phyloP scores from a whole-genome alignment of 2,329 filamentous ascomycete genomes.

The Colletotrichum liriopes region DNA sequence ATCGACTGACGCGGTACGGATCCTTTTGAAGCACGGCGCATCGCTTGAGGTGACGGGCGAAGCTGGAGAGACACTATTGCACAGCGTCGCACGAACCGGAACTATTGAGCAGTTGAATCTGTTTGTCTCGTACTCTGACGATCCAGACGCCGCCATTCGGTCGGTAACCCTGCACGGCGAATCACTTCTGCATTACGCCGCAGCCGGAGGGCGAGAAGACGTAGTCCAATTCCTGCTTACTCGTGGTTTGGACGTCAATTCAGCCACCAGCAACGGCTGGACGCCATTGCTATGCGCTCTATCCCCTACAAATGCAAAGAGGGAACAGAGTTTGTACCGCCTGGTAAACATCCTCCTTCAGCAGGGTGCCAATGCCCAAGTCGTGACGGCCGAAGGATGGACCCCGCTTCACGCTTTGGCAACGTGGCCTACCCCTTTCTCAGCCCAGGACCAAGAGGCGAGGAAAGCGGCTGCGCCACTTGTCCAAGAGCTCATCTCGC shows the following conservation, averaged over 20 bases:
- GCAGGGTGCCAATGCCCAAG: slow-evolving; percentile 25
- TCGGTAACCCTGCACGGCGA: slow-evolving; percentile 23
- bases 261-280: slow-evolving; percentile 26
- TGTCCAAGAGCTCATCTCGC: slow-evolving; percentile 30
- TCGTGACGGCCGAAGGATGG: slow-evolving; percentile 41
- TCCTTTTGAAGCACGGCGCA: slow-evolving; percentile 24
- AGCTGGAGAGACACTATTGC: slow-evolving; percentile 24
- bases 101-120: slow-evolving; percentile 24
- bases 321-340: slow-evolving; percentile 13
- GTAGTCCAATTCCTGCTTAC: slow-evolving; percentile 25
- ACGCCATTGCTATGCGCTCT: slow-evolving; percentile 40
- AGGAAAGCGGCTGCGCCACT: slow-evolving; percentile 17
- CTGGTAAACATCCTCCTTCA: slow-evolving; percentile 25
- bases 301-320: slow-evolving; percentile 29
- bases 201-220: slow-evolving; percentile 31
- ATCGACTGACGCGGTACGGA: slow-evolving; percentile 23
- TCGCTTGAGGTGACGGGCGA: slow-evolving; percentile 20
- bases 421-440: slow-evolving; percentile 25
- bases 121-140: slow-evolving; percentile 19
- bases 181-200: slow-evolving; percentile 36
- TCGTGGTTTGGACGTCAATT: slow-evolving; percentile 25
- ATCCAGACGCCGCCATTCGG: slow-evolving; percentile 23
- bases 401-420: slow-evolving; percentile 36
- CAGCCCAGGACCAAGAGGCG: slow-evolving; percentile 13
- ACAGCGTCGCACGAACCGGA: slow-evolving; percentile 21